phyloP scores from a whole-genome alignment of 805 yeast genomes.

The Saturnispora gosingensis region DNA sequence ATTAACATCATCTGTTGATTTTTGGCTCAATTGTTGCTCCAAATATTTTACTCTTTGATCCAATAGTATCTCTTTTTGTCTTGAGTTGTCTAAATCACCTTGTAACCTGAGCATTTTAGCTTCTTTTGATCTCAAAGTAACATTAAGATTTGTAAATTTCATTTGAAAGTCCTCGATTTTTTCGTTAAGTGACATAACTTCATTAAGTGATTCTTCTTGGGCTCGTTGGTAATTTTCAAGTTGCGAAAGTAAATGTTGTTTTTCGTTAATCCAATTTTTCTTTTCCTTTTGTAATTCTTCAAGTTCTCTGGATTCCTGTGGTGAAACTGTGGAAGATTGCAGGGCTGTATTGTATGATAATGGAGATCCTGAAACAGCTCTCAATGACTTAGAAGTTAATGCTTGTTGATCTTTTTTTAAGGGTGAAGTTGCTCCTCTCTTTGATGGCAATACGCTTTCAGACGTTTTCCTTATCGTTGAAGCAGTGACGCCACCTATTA shows the following conservation, averaged over 20 bases:
- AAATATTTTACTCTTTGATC: constrained; percentile 17
- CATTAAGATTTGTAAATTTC: constrained; percentile 40
- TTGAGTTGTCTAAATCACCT: constrained; percentile 53
- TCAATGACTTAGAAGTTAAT: constrained; percentile 23
- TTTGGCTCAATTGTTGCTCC: constrained; percentile 10
- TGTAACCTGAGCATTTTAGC: constrained; percentile 53
- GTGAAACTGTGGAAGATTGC: not conserved
- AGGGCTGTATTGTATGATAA: constrained; percentile 8
- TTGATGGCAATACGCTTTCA: constrained; percentile 40
- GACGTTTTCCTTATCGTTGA: not conserved
- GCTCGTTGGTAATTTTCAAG: constrained; percentile 24
- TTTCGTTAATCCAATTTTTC: constrained; percentile 34
- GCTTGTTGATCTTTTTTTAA: constrained; percentile 32
- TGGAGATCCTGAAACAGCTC: constrained; percentile 9
- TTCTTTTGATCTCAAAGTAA: constrained; percentile 57
- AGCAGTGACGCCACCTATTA: not conserved
- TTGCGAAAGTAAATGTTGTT: constrained; percentile 22
- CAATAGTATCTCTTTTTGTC: constrained; percentile 33
- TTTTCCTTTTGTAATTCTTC: constrained; percentile 46
- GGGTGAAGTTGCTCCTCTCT: constrained; percentile 66
- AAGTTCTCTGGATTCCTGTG: constrained; percentile 36
- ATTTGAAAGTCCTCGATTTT: constrained; percentile 36
- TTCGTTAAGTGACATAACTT: constrained; percentile 27
- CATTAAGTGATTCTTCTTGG: constrained; percentile 26
- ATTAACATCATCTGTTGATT: not conserved